These are phyloP conservation scores for Neoboletus magnificus DNA, from an alignment of 768 basidiomycete species.

Conservation along the genomic window DNA sequence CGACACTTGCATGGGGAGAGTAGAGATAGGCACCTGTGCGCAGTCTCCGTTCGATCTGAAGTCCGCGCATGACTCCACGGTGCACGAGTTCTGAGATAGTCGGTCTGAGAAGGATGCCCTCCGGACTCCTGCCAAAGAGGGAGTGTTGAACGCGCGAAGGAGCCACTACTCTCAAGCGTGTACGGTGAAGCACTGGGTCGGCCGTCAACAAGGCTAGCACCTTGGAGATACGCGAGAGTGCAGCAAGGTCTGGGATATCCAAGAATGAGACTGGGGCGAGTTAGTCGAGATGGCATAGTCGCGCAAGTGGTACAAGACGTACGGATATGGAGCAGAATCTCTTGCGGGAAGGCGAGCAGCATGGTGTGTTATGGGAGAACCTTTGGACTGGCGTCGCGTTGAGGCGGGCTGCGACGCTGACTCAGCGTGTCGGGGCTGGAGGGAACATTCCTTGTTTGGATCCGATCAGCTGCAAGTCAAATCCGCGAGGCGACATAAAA, in stretches of 20 bases:
- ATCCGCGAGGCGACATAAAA: not conserved
- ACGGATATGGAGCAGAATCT: conserved; percentile 60
- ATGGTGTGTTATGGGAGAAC: not conserved
- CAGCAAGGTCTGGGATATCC: conserved; percentile 67
- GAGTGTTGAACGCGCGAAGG: conserved; percentile 68
- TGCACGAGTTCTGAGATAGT: conserved; percentile 65
- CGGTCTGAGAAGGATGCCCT: conserved; percentile 57
- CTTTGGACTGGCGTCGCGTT: not conserved
- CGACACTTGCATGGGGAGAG: conserved; percentile 47
- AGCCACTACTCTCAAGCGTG: conserved; percentile 56
- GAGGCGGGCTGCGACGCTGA: not conserved
- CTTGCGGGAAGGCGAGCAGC: conserved; percentile 46
- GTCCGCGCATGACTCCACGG: conserved; percentile 65
- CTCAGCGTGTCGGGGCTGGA: conserved; percentile 4
- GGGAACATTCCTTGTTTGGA: conserved; percentile 2
- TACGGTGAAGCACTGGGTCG: conserved; percentile 63
- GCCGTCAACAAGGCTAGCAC: conserved; percentile 47
- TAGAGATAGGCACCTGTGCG: conserved; percentile 64
- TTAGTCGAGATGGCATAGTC: not conserved
- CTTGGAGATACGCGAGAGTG: conserved; percentile 47
- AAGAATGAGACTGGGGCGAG: conserved; percentile 56
- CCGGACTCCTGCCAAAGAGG: conserved; percentile 55
- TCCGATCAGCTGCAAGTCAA: not conserved
- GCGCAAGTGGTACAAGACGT: conserved; percentile 14
- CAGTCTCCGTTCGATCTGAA: conserved; percentile 64